Evolutionary conservation across 768 basidiomycete genomes (phyloP), one percentile per base, ranked within the genome.

Genomic region (Tremella yokohamensis): DNA sequence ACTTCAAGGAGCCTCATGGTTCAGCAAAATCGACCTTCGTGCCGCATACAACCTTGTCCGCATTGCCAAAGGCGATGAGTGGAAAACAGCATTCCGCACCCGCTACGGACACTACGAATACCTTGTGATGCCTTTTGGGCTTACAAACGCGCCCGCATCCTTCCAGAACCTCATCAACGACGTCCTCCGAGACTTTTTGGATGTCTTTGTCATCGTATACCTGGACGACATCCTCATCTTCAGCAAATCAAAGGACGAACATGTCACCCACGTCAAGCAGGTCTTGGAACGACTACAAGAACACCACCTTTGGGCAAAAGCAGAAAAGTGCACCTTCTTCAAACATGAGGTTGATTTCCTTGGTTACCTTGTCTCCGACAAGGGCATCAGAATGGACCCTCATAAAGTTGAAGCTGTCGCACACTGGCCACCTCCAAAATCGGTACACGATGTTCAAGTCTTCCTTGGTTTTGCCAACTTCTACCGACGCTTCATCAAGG

Each of bases 1-100:
- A 22, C 40, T 73, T 1, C 24, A n/a, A 7, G 20, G 50, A 6
- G 64, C 64, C 18, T 60, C 52, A 19, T 18, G 34, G 47, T 71
- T 58, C 49, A 66, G 55, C 40, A 71, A 72, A 42, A 19, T 71
- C 34, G 72, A 82, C 56, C 75, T 82, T 24, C 73, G 75, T 24
- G 70, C 72, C 44, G 79, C 77, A 0, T 82, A 76, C 62, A 78
- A 82, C 61, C 78, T 79, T 11, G 62, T 82, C n/a, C 64, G 78
- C 1, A 78, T 82, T 47, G 59, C 64, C 2, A 70, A 75, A 16
- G 80, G 79, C 0, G 74, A 81, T 54, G 74, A 81, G 63, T 78
- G 76, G 78, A 82, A 80, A 19, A 81, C 79, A 0, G 80, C 79
- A 0, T 78, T 81, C 0, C 62, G 61, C 0, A 82, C 72, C 2